A percentile compares a stretch with the other conserved stretches of the same genome.
These are phyloP conservation scores for Clitocybe nebularis DNA, from an alignment of 1,284 basidiomycete species.

Conservation along the genomic window DNA sequence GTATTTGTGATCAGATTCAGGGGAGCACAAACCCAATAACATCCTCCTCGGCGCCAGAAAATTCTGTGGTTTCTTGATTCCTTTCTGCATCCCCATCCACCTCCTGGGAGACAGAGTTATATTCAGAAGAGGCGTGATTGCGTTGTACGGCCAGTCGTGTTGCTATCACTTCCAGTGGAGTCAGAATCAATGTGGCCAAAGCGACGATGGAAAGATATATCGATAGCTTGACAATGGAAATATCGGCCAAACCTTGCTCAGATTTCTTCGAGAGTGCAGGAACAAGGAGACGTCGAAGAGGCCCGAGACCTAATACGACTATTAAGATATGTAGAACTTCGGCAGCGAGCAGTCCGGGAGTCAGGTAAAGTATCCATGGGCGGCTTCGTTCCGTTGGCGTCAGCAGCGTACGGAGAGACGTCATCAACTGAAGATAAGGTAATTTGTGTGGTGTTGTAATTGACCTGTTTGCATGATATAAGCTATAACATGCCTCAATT, in stretches of 20 bases:
- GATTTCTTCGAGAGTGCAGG: slow-evolving; percentile 41
- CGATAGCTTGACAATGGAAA: slow-evolving; percentile 45
- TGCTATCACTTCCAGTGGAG: slow-evolving; percentile 81
- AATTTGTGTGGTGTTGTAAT: slow-evolving; percentile 86
- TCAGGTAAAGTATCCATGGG: slow-evolving; percentile 80
- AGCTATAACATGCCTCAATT: not conserved
- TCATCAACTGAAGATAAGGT: slow-evolving; percentile 57
- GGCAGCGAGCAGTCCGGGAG: slow-evolving; percentile 75
- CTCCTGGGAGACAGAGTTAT: slow-evolving; percentile 68
- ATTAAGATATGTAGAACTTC: slow-evolving; percentile 67
- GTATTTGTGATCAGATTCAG: slow-evolving; percentile 2
- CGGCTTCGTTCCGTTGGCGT: slow-evolving; percentile 79
- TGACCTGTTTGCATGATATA: slow-evolving; percentile 42
- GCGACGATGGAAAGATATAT: slow-evolving; percentile 63
- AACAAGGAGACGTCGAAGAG: slow-evolving; percentile 63
- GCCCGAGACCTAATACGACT: slow-evolving; percentile 63
- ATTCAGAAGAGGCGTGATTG: slow-evolving; percentile 71
- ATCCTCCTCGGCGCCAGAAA: slow-evolving; percentile 77
- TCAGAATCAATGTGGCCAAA: slow-evolving; percentile 60
- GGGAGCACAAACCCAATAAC: slow-evolving; percentile 68
- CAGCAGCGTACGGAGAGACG: slow-evolving; percentile 70
- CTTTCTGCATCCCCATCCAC: slow-evolving; percentile 66
- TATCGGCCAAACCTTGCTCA: slow-evolving; percentile 28
- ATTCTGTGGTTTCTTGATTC: slow-evolving; percentile 64
- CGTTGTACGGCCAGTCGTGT: slow-evolving; percentile 82